These are phyloP conservation scores for Sporisorium sorghi DNA, from an alignment of 1,284 basidiomycete genomes.

Conservation along the genomic window DNA sequence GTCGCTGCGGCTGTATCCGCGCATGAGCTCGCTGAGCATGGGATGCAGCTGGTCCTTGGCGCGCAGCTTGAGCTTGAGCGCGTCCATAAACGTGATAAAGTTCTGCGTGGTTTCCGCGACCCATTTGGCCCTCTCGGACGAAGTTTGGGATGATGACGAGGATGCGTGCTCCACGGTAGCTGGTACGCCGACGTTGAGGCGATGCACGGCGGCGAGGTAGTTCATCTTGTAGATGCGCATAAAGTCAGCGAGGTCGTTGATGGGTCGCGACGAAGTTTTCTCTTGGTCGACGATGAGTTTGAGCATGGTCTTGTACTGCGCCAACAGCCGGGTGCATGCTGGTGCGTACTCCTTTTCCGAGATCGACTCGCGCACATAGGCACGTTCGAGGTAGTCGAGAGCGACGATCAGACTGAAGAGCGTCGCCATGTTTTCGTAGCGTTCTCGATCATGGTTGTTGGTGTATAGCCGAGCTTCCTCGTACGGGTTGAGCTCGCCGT, in stretches of 20 bases:
- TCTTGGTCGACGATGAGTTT: conserved; percentile 90
- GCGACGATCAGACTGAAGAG: conserved; percentile 91
- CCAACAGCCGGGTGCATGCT: conserved; percentile 88
- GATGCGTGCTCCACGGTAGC: conserved; percentile 91
- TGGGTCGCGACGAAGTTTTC: conserved; percentile 56
- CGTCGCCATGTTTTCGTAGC: conserved; percentile 87
- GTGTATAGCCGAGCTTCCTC: conserved; percentile 89
- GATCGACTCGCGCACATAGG: conserved; percentile 90
- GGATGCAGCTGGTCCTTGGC: conserved; percentile 98
- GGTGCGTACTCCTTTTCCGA: conserved; percentile 94
- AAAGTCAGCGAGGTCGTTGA: conserved; percentile 74
- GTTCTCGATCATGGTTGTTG: conserved; percentile 88
- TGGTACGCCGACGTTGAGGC: conserved; percentile 90
- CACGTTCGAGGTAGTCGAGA: conserved; percentile 92
- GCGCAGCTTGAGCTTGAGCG: conserved; percentile 87
- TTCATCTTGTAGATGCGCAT: conserved; percentile 96
- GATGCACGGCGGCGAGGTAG: conserved; percentile 88
- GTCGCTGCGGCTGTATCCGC: conserved; percentile 72
- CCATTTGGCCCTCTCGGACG: conserved; percentile 90
- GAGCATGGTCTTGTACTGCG: conserved; percentile 96
- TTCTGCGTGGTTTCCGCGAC: conserved; percentile 96
- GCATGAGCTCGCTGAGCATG: conserved; percentile 91
- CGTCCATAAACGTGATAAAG: conserved; percentile 99
- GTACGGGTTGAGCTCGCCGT: conserved; percentile 53
- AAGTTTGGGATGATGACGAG: conserved; percentile 70